Evolutionary conservation across 305 asterid species (phyloP).

Genomic region (Striga hermonthica): DNA sequence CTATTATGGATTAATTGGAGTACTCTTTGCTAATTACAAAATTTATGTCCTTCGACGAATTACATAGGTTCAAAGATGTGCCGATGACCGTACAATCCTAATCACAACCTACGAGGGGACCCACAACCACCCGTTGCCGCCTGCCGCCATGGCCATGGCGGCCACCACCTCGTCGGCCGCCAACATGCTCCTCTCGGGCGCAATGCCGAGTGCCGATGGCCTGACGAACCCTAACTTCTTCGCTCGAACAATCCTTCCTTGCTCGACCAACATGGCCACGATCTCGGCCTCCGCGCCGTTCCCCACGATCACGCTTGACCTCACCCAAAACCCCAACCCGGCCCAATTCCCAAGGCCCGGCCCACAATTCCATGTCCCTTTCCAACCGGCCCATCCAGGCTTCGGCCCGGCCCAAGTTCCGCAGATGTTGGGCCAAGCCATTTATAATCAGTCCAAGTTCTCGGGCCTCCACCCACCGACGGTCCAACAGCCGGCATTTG

Average conservation of each 20-base stretch:
- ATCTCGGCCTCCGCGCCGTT: conserved; percentile 89
- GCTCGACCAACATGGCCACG: conserved; percentile 66
- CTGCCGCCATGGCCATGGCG: conserved; percentile 91
- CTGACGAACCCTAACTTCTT: conserved; percentile 57
- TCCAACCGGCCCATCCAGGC: conserved; percentile 30
- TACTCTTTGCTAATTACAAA: not conserved
- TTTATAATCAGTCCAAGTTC: conserved; percentile 55
- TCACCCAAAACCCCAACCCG: conserved; percentile 50
- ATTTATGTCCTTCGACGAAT: not conserved
- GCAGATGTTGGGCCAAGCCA: conserved; percentile 43
- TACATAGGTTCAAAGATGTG: conserved; percentile 73
- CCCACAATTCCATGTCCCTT: conserved; percentile 46
- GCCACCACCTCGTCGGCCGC: conserved; percentile 79
- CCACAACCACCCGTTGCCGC: conserved; percentile 80
- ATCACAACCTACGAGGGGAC: conserved; percentile 77
- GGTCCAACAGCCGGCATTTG: conserved; percentile 27
- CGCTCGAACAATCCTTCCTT: conserved; percentile 56
- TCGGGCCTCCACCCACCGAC: conserved; percentile 51
- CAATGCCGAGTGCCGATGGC: conserved; percentile 70
- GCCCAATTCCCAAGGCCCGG: conserved; percentile 39
- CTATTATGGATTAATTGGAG: not conserved
- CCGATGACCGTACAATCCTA: conserved; percentile 54
- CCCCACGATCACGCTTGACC: conserved; percentile 84
- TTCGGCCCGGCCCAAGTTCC: conserved; percentile 30
- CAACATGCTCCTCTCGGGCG: conserved; percentile 69